Base-by-base conservation (phyloP, 2,329 filamentous ascomycete genomes). In the Claviceps lovelessii region DNA sequence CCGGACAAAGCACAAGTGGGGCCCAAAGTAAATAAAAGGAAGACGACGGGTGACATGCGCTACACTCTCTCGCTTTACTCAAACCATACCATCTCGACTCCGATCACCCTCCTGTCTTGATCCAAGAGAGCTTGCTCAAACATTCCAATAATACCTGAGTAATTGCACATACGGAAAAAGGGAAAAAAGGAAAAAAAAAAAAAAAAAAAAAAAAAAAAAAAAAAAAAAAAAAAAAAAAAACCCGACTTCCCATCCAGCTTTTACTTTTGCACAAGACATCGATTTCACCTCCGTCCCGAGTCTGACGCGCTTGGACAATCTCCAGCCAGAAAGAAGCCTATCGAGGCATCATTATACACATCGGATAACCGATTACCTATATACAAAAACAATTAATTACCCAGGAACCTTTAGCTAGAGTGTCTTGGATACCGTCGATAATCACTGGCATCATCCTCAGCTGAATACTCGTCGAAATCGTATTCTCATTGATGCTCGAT, bases 371-470 rank as follows among this genome's bases (percentile, higher is more conserved):
- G 66, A 62, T 63, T 65, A 71, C 66, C 64, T 63, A 67, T 62
- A 66, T 57, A 9, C 9, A 10, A 37, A 37, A 37, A 13, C 35
- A 37, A 67, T 67, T 73, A 77, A 72, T 74, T 75, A 76, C 65
- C 72, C 69, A 78, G 74, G 75, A 79, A 75, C 71, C 74, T 76
- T 78, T 78, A 71, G 70, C 65, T 78, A 78, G 76, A 76, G 74
- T 76, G 73, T 78, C 75, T 79, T 77, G 76, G 74, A 78, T 73
- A 77, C 72, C 65, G 72, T 75, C 71, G 71, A 74, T 70, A 62
- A 52, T 29, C 54, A 61, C 72, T 65, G 65, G 65, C 53, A 46
- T 53, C 69, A 66, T 65, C 19, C 68, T 75, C 61, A 67, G 53
- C 74, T 76, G 71, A 70, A 70, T 71, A 67, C 70, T 76, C 72